A percentile compares a stretch with the other conserved stretches of the same genome.
Conservation (phyloP, 805 yeast genomes). For the Kluyveromyces aestuarii region DNA sequence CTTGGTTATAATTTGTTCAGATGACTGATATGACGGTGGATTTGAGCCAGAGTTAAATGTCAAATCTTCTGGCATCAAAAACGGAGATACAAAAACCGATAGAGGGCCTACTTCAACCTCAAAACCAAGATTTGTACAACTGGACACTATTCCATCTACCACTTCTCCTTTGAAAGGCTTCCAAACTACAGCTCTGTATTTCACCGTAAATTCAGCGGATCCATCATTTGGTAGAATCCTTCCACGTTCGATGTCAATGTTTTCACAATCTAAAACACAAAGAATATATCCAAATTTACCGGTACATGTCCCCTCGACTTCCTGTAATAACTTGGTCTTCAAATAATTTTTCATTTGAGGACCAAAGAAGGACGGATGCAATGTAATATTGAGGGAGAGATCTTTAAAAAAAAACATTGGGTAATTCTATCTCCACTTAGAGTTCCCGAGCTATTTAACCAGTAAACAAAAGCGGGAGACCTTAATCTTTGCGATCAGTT, state of each 20-base stretch:
- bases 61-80: conserved; percentile 90
- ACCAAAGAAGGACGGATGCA: conserved; percentile 96
- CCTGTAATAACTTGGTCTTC: conserved; percentile 81
- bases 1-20: conserved; percentile 90
- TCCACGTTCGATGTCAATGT: conserved; percentile 92
- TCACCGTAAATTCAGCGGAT: conserved; percentile 92
- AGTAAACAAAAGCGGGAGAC: neutral
- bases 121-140: conserved; percentile 90
- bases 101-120: conserved; percentile 98
- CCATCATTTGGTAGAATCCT: conserved; percentile 85
- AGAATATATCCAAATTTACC: conserved; percentile 98
- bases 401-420: conserved; percentile 56
- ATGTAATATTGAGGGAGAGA: conserved; percentile 79
- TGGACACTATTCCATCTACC: conserved; percentile 92
- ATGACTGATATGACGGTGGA: conserved; percentile 96
- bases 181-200: conserved; percentile 95
- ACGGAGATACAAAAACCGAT: conserved; percentile 89
- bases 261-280: conserved; percentile 90
- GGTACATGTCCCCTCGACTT: conserved; percentile 97
- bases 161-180: conserved; percentile 98
- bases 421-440: neutral
- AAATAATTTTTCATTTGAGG: conserved; percentile 95
- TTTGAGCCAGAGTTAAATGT: conserved; percentile 88
- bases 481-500: too few species aligned
- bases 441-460: neutral